phyloP scores from a whole-genome alignment of 768 basidiomycete species.

The Vishniacozyma victoriae region DNA sequence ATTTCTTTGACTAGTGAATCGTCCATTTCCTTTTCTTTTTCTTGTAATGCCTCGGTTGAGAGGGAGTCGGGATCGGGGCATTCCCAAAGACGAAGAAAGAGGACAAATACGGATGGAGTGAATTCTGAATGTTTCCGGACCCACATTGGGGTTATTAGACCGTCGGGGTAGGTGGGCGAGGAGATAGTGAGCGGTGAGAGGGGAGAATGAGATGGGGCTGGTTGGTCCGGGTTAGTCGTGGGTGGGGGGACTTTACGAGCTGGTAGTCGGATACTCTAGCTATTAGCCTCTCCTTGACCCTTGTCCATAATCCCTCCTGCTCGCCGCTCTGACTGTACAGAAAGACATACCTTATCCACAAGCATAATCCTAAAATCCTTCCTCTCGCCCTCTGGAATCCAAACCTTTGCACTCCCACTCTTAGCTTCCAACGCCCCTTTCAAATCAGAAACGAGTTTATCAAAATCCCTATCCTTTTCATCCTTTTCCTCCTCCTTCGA shows the following conservation, averaged over 20 bases:
- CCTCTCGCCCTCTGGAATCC: conserved; percentile 20
- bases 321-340: neutral
- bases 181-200: conserved; percentile 84
- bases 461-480: conserved; percentile 32
- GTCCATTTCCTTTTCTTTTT: conserved; percentile 62
- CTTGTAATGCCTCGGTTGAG: conserved; percentile 34
- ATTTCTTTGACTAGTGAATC: conserved; percentile 73
- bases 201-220: conserved; percentile 64
- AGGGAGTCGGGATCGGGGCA: conserved; percentile 51
- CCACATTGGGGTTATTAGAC: conserved; percentile 96
- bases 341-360: conserved; percentile 63
- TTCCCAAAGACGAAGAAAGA: conserved; percentile 81
- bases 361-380: conserved; percentile 69
- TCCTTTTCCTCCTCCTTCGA: neutral
- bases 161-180: conserved; percentile 89
- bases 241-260: conserved; percentile 66
- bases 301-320: neutral
- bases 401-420: conserved; percentile 36
- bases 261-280: conserved; percentile 69
- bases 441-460: conserved; percentile 26
- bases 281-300: neutral
- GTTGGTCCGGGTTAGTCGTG: conserved; percentile 47
- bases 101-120: conserved; percentile 85
- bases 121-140: conserved; percentile 89
- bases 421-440: conserved; percentile 21